Evolutionary conservation across 257 asterid species (phyloP), one percentile per base, ranked within the genome.

Genomic region (Ilex aquifolium): DNA sequence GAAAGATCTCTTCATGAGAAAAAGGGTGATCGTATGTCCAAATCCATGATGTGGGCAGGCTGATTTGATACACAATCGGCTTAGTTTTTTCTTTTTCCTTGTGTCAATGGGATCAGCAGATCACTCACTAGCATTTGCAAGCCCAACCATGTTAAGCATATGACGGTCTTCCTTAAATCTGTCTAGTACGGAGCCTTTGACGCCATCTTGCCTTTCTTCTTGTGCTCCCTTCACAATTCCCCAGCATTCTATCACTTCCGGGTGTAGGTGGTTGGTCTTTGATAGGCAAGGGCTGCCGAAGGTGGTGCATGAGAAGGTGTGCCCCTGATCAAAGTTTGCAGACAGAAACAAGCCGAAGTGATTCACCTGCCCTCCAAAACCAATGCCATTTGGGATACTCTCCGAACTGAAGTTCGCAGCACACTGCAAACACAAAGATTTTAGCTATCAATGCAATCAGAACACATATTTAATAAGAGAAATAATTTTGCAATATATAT

Each of bases 381-480:
- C 97, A 29, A 92, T 85, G 65, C 99, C 99, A 61, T 92, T 92
- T 0, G 97, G 99, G 32, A 92, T 89, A 83, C 89, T 89, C 42
- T 92, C 97, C 3, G 97, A 89, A 64, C 86, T 85, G 84, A 92
- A 92, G 70, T 86, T 82, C 74, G 78, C 86, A 31, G 91, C 99
- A 70, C 86, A 92, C 99, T 92, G 94, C 83, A 56, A 62, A 63
- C 36, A n/a, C 14, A 71, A 67, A 52, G 32, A 58, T 36, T 55
- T 54, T 36, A 36, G 42, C 42, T 36, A 8, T 36, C 8, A 36
- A 36, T 36, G 8, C 42, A 36, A 36, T 36, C 8, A 36, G 42
- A 36, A 36, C 42, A 4, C 7, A 36, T 4, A 36, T 4, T 8
- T 36, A 36, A 36, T 36, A 36, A 36, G 8, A 36, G 42, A 8